Evolutionary conservation across 768 basidiomycete species (phyloP).

Genomic region (Cytidiella melzeri): DNA sequence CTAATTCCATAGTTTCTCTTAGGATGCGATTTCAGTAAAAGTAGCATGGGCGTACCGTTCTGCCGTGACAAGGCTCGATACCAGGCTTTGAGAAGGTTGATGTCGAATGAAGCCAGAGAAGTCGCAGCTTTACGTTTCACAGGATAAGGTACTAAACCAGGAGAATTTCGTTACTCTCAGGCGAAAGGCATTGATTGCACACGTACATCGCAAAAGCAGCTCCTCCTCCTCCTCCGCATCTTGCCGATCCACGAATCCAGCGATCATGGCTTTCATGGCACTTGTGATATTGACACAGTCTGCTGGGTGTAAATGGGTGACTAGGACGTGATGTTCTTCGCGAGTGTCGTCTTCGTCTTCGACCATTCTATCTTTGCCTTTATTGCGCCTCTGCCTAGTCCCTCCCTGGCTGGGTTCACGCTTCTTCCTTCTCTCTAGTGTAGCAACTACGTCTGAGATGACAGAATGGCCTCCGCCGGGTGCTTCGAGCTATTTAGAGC

Average conservation of each 20-base stretch:
- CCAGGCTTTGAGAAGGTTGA: conserved; percentile 56
- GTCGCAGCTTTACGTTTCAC: conserved; percentile 40
- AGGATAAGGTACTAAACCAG: neutral
- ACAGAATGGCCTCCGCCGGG: conserved; percentile 41
- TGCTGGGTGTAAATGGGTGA: conserved; percentile 49
- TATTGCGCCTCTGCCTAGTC: neutral
- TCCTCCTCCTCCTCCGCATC: conserved; percentile 11
- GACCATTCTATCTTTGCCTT: conserved; percentile 14
- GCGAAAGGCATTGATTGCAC: conserved; percentile 6
- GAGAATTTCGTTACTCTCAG: conserved; percentile 14
- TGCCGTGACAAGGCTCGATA: conserved; percentile 36
- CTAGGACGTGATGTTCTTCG: conserved; percentile 12
- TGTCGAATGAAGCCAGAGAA: conserved; percentile 57
- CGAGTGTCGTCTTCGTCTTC: conserved; percentile 17
- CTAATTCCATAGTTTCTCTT: conserved; percentile 1
- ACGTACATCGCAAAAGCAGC: conserved; percentile 14
- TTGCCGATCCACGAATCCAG: conserved; percentile 42
- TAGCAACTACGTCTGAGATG: conserved; percentile 36
- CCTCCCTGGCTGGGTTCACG: neutral
- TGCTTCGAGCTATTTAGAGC: conserved; percentile 24
- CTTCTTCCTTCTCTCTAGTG: conserved; percentile 25
- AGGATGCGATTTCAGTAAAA: neutral
- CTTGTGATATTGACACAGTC: conserved; percentile 48
- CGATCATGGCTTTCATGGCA: conserved; percentile 51
- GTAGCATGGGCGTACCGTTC: conserved; percentile 27